A percentile compares a stretch with the other conserved stretches of the same genome.
Evolutionary conservation across 176 grass and related monocot species (phyloP).

Genomic region (Microstegium vimineum): DNA sequence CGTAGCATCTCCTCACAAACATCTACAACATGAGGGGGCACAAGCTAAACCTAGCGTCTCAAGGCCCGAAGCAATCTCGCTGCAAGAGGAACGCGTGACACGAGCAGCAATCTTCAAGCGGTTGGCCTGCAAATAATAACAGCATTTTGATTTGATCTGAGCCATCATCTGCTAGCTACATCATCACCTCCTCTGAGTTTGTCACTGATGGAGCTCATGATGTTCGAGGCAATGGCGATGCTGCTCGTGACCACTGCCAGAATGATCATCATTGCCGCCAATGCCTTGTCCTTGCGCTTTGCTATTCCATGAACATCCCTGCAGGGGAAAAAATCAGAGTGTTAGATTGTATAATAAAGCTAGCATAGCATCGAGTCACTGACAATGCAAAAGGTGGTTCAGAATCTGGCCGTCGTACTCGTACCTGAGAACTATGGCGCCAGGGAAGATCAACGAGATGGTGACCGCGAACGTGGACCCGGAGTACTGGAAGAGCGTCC

Average conservation of each 20-base stretch:
- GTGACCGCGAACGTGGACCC: slow-evolving; percentile 77
- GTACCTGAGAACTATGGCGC: slow-evolving; percentile 70
- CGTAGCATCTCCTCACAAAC: not conserved
- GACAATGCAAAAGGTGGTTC: not conserved
- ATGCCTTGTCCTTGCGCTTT: slow-evolving; percentile 52
- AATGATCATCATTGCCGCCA: slow-evolving; percentile 70
- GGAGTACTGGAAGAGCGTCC: slow-evolving; percentile 78
- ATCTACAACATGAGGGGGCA: not conserved
- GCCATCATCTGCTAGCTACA: slow-evolving; percentile 8
- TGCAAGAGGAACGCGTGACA: not conserved
- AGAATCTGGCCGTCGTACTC: slow-evolving; percentile 2
- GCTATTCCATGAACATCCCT: slow-evolving; percentile 83
- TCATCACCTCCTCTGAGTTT: not conserved
- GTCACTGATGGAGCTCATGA: slow-evolving; percentile 47
- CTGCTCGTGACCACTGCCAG: slow-evolving; percentile 71
- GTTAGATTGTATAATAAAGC: slow-evolving; percentile 3
- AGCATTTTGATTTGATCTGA: not conserved
- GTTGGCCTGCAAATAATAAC: not conserved
- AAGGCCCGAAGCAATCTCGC: not conserved
- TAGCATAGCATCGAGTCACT: not conserved
- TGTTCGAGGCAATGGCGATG: slow-evolving; percentile 79
- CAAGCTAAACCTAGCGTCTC: not conserved
- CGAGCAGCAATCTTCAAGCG: not conserved
- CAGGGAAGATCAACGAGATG: slow-evolving; percentile 87
- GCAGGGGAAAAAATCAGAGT: not conserved